A percentile compares a stretch with the other conserved stretches of the same genome.
phyloP scores from a whole-genome alignment of 192 early-diverging fungal species.

The Coemansia sp. region DNA sequence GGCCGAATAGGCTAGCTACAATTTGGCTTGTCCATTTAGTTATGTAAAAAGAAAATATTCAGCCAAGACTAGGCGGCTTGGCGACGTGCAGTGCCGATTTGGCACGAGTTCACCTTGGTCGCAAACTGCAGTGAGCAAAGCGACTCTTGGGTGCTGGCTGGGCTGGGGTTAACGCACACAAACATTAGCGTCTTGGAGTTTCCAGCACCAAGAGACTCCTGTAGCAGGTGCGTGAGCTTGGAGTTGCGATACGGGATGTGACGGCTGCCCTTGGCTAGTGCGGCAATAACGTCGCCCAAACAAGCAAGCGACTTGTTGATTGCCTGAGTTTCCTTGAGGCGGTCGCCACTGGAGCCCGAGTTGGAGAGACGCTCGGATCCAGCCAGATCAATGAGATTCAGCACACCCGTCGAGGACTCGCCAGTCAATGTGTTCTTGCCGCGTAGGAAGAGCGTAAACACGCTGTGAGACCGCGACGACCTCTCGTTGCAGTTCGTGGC shows the following conservation, averaged over 20 bases:
- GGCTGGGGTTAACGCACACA: constrained; percentile 90
- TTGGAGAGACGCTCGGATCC: constrained; percentile 85
- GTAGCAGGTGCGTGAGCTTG: constrained; percentile 66
- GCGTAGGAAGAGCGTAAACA: constrained; percentile 81
- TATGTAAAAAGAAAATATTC: background rate
- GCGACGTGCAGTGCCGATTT: constrained; percentile 77
- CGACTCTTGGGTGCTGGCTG: constrained; percentile 77
- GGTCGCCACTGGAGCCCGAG: constrained; percentile 82
- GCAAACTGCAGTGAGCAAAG: constrained; percentile 92
- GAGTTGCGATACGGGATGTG: constrained; percentile 96
- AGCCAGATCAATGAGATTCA: constrained; percentile 94
- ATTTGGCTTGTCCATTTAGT: background rate
- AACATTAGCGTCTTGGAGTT: constrained; percentile 99
- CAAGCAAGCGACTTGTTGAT: constrained; percentile 94
- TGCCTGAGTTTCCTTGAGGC: constrained; percentile 89
- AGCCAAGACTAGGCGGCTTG: constrained; percentile 26
- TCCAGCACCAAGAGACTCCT: constrained; percentile 66
- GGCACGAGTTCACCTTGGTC: constrained; percentile 89
- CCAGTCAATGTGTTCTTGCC: constrained; percentile 74
- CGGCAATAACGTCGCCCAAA: constrained; percentile 88
- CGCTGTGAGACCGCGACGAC: constrained; percentile 90
- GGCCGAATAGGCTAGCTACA: constrained; percentile 23
- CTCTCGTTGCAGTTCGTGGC: constrained; percentile 91
- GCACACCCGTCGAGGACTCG: constrained; percentile 69
- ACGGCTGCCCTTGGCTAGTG: constrained; percentile 70